A percentile compares a stretch with the other conserved stretches of the same genome.
Evolutionary conservation across 1,284 basidiomycete species (phyloP).

Genomic region (Sporisorium graminicola): DNA sequence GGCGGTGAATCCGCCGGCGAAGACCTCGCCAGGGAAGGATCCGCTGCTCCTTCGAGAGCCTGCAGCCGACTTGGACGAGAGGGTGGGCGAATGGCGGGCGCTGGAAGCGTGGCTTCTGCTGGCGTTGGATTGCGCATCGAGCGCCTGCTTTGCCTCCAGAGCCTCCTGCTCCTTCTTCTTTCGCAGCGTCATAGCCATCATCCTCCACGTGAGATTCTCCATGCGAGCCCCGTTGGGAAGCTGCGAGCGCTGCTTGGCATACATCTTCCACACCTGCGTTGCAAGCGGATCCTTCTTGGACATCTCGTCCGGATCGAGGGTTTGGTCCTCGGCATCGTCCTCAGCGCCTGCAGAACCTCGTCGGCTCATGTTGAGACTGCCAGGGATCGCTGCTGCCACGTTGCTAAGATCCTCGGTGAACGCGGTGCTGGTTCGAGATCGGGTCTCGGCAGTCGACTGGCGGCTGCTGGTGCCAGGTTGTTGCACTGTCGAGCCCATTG

Average conservation of each 20-base stretch:
- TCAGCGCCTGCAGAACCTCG: conserved; percentile 57
- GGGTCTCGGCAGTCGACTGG: conserved; percentile 18
- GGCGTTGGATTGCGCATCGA: conserved; percentile 28
- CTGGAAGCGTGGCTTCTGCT: conserved; percentile 42
- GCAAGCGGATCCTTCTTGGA: conserved; percentile 84
- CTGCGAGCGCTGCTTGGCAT: conserved; percentile 85
- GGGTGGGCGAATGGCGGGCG: conserved; percentile 41
- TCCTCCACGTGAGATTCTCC: conserved; percentile 97
- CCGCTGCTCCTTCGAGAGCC: conserved; percentile 50
- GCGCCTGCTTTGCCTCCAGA: conserved; percentile 46
- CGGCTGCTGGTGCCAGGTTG: conserved; percentile 16
- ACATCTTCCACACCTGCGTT: conserved; percentile 97
- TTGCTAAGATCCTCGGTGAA: conserved; percentile 25
- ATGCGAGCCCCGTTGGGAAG: conserved; percentile 92
- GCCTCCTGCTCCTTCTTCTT: conserved; percentile 76
- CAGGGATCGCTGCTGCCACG: conserved; percentile 17
- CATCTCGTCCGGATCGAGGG: conserved; percentile 68
- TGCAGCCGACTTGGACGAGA: conserved; percentile 31
- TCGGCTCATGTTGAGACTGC: conserved; percentile 43
- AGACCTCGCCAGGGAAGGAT: conserved; percentile 31
- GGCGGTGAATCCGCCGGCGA: conserved; percentile 36
- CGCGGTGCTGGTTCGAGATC: conserved; percentile 36
- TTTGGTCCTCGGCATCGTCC: conserved; percentile 44
- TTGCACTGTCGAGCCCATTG: conserved; percentile 1
- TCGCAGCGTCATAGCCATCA: conserved; percentile 94